Base-by-base conservation (phyloP, 371 early-diverging fungal species). In the Dichotomocladium elegans region DNA sequence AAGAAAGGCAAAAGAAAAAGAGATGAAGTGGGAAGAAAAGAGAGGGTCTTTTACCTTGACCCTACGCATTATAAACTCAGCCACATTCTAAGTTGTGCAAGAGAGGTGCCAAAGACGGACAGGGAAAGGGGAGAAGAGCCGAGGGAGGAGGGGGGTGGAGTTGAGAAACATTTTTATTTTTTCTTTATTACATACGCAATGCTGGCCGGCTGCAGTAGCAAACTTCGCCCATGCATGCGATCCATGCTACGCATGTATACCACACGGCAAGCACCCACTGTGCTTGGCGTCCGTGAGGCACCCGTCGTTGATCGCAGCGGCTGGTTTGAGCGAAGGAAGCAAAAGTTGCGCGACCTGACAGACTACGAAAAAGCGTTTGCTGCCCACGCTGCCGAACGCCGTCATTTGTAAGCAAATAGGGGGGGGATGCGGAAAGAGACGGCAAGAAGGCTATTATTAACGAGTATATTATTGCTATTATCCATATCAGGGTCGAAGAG, bases 311-410 rank as follows among this genome's bases (percentile, higher is more conserved):
- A 71, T 41, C 61, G 56, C 25, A 48, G 52, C 14, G 58, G 53
- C 12, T 71, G 75, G 72, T 11, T 73, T 11, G 61, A 71, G 34
- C 67, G 67, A 27, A 68, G 68, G 21, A 66, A 71, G 34, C 67
- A 73, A 50, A 75, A 72, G 48, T 24, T 73, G 8, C 43, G 63
- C 40, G 72, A 79, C 51, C 55, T 73, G 48, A 66, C 64, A n/a
- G 65, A 79, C 47, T 75, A 71, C 45, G 79, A 79, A 33, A 79
- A 73, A 26, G 74, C 72, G 19, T 68, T 74, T 59, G 70, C 70
- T 37, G 74, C 78, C 19, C 75, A 85, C 58, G 71, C 70, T 35
- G 68, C 64, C 29, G 78, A 83, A 56, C 64, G 86, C 24, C 72
- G 77, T 48, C 61, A 70, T 47, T 61, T 87, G 85, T 81, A 72